Conservation (phyloP, 2,329 filamentous ascomycete species). For the Ramularia endophylla region DNA sequence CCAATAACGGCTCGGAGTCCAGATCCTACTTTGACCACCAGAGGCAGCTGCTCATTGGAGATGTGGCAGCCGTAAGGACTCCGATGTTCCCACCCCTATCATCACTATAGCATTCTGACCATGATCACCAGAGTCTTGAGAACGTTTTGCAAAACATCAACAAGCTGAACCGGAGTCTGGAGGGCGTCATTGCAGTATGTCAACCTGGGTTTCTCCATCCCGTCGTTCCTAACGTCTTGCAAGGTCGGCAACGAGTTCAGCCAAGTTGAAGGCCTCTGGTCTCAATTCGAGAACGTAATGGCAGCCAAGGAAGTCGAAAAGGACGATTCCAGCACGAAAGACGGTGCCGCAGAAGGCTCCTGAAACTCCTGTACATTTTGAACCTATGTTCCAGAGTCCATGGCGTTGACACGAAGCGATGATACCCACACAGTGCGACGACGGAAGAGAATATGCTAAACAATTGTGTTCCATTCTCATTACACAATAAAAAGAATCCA, state of each 20-base stretch:
- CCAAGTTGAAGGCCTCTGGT: slow-evolving; percentile 96
- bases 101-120: no score
- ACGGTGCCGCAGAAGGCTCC: slow-evolving; percentile 17
- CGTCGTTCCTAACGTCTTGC: slow-evolving; percentile 25
- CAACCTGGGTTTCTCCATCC: slow-evolving; percentile 29
- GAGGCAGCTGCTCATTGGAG: slow-evolving; percentile 62
- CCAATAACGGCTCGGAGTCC: background rate
- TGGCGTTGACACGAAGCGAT: background rate
- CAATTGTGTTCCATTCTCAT: background rate
- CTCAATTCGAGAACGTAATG: slow-evolving; percentile 96
- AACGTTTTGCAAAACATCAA: slow-evolving; percentile 94
- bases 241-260: slow-evolving; percentile 86
- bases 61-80: slow-evolving; percentile 71
- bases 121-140: slow-evolving; percentile 58
- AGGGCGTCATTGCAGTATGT: slow-evolving; percentile 79
- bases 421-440: background rate
- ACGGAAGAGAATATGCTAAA: background rate
- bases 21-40: slow-evolving; percentile 72
- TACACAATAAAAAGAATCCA: background rate
- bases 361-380: background rate
- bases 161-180: slow-evolving; percentile 83
- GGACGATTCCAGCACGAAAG: slow-evolving; percentile 28
- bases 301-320: slow-evolving; percentile 53
- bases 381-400: no score
- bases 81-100: slow-evolving; percentile 1